phyloP scores from a whole-genome alignment of 2,329 filamentous ascomycete species.

The Talaromyces atroroseus region DNA sequence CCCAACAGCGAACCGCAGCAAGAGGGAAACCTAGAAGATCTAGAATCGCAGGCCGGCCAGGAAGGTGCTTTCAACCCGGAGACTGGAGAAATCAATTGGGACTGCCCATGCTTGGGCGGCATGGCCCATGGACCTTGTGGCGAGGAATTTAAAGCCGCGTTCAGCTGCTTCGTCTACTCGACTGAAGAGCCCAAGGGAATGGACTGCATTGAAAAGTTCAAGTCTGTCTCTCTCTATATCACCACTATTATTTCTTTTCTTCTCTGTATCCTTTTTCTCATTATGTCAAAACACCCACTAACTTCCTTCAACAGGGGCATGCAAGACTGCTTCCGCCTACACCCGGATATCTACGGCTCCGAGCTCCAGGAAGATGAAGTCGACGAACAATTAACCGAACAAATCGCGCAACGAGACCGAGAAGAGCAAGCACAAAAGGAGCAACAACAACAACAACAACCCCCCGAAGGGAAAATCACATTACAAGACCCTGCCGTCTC shows the following conservation, averaged over 20 bases:
- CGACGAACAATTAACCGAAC: slow-evolving; percentile 30
- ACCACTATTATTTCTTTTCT: neutral
- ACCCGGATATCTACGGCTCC: slow-evolving; percentile 87
- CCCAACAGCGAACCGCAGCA: slow-evolving; percentile 15
- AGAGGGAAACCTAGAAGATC: slow-evolving; percentile 41
- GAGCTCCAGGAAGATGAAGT: slow-evolving; percentile 74
- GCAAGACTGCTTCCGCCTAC: slow-evolving; percentile 92
- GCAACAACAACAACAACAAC: slow-evolving; percentile 1
- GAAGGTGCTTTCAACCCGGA: slow-evolving; percentile 96
- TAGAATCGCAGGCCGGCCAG: slow-evolving; percentile 75
- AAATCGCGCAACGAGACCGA: slow-evolving; percentile 19
- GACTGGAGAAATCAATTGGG: slow-evolving; percentile 99
- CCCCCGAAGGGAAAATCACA: slow-evolving; percentile 6
- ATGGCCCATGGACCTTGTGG: slow-evolving; percentile 97
- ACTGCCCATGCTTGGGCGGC: slow-evolving; percentile 92
- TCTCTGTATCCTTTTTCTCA: neutral
- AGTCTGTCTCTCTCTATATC: slow-evolving; percentile 53
- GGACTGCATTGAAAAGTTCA: slow-evolving; percentile 96
- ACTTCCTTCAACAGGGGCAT: slow-evolving; percentile 62
- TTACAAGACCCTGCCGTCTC: slow-evolving; percentile 20
- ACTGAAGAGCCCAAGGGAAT: slow-evolving; percentile 94
- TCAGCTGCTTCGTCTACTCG: slow-evolving; percentile 97
- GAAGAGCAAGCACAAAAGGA: slow-evolving; percentile 11
- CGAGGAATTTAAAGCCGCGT: slow-evolving; percentile 89
- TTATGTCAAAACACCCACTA: slow-evolving; percentile 6